Conservation (phyloP, 2,329 filamentous ascomycete species). For the Colletotrichum liaoningense region DNA sequence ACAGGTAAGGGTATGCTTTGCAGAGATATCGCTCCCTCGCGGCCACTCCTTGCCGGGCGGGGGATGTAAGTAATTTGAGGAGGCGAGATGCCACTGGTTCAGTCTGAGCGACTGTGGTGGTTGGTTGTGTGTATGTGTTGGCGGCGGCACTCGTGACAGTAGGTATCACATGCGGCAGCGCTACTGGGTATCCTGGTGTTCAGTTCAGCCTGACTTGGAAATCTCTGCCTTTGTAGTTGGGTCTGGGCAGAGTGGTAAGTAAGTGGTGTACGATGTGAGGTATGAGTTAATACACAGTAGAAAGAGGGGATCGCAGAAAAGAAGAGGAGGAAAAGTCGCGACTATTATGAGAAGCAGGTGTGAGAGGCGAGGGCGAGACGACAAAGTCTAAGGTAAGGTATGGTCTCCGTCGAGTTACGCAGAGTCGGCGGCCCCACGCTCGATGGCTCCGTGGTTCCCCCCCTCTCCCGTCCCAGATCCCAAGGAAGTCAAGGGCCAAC, state of each 20-base stretch:
- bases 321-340: background rate
- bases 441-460: constrained; percentile 1
- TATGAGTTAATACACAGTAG: background rate
- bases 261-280: background rate
- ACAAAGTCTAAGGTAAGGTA: constrained; percentile 12
- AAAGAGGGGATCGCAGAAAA: background rate
- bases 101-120: constrained; percentile 11
- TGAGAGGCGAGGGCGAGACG: constrained; percentile 6
- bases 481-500: background rate
- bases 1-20: background rate
- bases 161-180: constrained; percentile 32
- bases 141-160: constrained; percentile 10
- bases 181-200: constrained; percentile 19
- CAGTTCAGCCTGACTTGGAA: constrained; percentile 18
- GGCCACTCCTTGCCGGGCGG: constrained; percentile 3
- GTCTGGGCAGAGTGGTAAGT: background rate
- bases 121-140: constrained; percentile 20
- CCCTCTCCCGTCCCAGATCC: background rate
- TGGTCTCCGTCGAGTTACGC: constrained; percentile 17
- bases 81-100: constrained; percentile 5
- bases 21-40: background rate
- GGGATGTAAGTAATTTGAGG: constrained; percentile 12
- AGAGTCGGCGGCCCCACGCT: constrained; percentile 22
- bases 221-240: constrained; percentile 28
- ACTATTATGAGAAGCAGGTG: constrained; percentile 14